phyloP scores from a whole-genome alignment of 2,329 filamentous ascomycete genomes.

The Helotiales sp. region DNA sequence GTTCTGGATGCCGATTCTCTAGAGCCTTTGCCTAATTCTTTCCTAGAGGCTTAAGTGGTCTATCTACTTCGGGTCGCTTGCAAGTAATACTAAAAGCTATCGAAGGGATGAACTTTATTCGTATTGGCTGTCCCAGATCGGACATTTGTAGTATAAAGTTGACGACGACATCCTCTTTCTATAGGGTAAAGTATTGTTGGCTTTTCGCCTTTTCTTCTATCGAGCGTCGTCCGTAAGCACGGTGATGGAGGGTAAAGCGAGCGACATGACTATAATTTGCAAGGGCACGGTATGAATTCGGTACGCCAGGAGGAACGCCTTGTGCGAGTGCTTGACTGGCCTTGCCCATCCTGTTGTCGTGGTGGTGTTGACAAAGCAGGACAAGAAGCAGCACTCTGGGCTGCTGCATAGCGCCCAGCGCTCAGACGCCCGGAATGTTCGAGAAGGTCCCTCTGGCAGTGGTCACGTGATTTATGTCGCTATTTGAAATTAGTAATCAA shows the following conservation, averaged over 20 bases:
- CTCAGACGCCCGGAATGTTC: too few relatives aligned
- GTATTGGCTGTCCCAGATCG: background rate
- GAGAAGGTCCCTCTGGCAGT: too few relatives aligned
- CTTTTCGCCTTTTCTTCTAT: conserved; percentile 9
- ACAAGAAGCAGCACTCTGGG: too few relatives aligned
- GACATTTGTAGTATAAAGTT: background rate
- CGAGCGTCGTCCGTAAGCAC: conserved; percentile 4
- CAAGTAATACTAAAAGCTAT: conserved; percentile 4
- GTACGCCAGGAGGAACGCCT: too few relatives aligned
- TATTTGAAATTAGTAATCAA: too few relatives aligned
- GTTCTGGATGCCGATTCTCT: background rate
- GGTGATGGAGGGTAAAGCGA: conserved; percentile 5
- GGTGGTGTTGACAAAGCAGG: too few relatives aligned
- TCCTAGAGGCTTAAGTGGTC: background rate
- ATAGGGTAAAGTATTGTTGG: conserved; percentile 2
- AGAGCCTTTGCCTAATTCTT: background rate
- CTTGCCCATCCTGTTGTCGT: too few relatives aligned
- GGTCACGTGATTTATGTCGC: too few relatives aligned
- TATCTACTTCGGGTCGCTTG: background rate
- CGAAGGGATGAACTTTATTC: conserved; percentile 9
- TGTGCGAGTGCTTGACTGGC: too few relatives aligned
- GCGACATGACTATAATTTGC: background rate
- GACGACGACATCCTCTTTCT: background rate
- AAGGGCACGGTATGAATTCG: too few relatives aligned
- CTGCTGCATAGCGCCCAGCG: too few relatives aligned